A percentile compares a stretch with the other conserved stretches of the same genome.
phyloP scores from a whole-genome alignment of 2,329 filamentous ascomycete genomes.

The Phaeosphaeriaceae sp. region DNA sequence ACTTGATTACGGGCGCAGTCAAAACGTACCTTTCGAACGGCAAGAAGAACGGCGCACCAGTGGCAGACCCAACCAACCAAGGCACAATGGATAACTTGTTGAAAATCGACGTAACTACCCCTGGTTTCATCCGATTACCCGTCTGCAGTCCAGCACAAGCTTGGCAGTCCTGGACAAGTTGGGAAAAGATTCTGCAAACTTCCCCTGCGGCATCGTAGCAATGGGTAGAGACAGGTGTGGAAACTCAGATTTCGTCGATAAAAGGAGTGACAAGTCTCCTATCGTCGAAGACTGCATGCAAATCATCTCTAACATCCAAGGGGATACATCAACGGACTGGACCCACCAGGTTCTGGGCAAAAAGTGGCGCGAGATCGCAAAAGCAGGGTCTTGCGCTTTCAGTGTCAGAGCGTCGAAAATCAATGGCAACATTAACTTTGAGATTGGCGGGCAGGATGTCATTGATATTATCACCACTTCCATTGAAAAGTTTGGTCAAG shows the following conservation, averaged over 20 bases:
- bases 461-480: slow-evolving; percentile 8
- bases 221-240: neutral
- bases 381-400: slow-evolving; percentile 1
- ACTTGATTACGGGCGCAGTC: slow-evolving; percentile 6
- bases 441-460: slow-evolving; percentile 6
- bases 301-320: slow-evolving; percentile 10
- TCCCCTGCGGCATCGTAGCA: slow-evolving; percentile 4
- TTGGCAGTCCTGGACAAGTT: slow-evolving; percentile 4
- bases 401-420: slow-evolving; percentile 1
- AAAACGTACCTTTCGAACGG: slow-evolving; percentile 3
- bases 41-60: neutral
- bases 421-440: slow-evolving; percentile 4
- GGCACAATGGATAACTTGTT: neutral
- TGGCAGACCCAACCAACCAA: neutral
- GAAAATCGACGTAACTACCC: slow-evolving; percentile 2
- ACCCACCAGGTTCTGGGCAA: slow-evolving; percentile 1
- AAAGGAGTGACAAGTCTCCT: slow-evolving; percentile 5
- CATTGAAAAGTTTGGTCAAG: slow-evolving; percentile 6
- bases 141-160: slow-evolving; percentile 5
- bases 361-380: slow-evolving; percentile 4
- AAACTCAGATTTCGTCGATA: slow-evolving; percentile 5
- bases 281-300: slow-evolving; percentile 8
- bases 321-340: slow-evolving; percentile 1
- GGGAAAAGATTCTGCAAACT: neutral
- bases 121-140: slow-evolving; percentile 2